Evolutionary conservation across 202 grass and related monocot genomes (phyloP), one percentile per base, ranked within the genome.

Genomic region (Panicum virgatum): DNA sequence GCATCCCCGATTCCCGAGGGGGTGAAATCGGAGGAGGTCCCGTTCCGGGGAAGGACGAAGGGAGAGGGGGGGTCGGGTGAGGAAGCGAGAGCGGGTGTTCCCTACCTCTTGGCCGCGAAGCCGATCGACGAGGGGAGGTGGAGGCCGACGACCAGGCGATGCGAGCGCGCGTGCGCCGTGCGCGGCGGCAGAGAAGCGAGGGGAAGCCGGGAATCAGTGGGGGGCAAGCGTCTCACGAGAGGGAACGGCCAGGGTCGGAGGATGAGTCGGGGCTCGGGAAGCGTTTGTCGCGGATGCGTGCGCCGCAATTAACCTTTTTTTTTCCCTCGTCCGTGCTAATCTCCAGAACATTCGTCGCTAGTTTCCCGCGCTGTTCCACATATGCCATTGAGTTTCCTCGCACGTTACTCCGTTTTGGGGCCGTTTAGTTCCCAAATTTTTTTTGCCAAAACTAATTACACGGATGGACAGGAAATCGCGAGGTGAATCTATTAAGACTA

Each of bases 211-310:
- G 0, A 29, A 34, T 25, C n/a, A n/a, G n/a, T n/a, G n/a, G n/a
- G 57, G 29, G 45, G 44, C 32, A 20, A 27, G 53, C n/a, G 20
- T 10, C 37, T n/a, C n/a, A n/a, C n/a, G n/a, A n/a, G 25, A 19
- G 20, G 32, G 26, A 16, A 18, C 3, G 22, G 45, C 39, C 32
- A 8, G 12, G 7, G 12, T 7, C 36, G 82, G 40, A n/a, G 70
- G 30, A 78, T 34, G 80, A 79, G 83, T 23, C 83, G 65, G 72
- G 75, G 54, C 5, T 72, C 45, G 69, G 69, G 69, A 62, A 51
- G 44, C 62, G 75, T 38, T 65, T 20, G 6, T 25, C 32, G 77
- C 62, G 34, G 64, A 80, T 80, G 78, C 64, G 64, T 80, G 78
- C 64, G 50, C 37, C 64, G 73, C 74, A 62, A 62, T 78, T 62